Conservation (phyloP, 352 stramenopile species). For the Globisporangium viniferum region DNA sequence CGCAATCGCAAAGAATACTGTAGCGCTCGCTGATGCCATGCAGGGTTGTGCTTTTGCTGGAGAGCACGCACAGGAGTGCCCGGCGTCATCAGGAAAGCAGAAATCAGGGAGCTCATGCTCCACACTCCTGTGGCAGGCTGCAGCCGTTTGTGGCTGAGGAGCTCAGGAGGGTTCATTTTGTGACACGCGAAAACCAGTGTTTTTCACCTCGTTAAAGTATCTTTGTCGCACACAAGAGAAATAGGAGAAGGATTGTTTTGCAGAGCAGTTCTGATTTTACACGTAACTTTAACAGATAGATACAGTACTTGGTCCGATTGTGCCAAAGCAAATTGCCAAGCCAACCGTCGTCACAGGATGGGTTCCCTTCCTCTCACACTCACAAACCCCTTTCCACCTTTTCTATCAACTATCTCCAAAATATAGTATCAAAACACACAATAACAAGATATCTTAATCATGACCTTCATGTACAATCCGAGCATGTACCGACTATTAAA, state of each 20-base stretch:
- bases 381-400: not conserved
- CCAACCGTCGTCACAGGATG: slow-evolving; percentile 3
- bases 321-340: not conserved
- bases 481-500: too few relatives aligned
- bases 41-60: too few relatives aligned
- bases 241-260: not conserved
- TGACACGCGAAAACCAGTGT: not conserved
- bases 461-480: too few relatives aligned
- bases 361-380: not conserved
- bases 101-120: slow-evolving; percentile 1
- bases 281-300: not conserved
- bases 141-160: not conserved
- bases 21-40: too few relatives aligned
- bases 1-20: too few relatives aligned
- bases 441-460: too few relatives aligned
- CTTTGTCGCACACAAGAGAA: not conserved
- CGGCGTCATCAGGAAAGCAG: not conserved
- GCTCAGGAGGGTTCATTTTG: not conserved
- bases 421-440: too few relatives aligned
- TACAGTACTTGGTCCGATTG: not conserved
- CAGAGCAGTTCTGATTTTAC: not conserved
- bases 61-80: not conserved
- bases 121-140: not conserved
- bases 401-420: not conserved
- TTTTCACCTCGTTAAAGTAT: not conserved